Percentiles rank a stretch among this genome's conserved stretches.
Evolutionary conservation across 352 stramenopile species (phyloP).

Genomic region (Pythium periplocum): DNA sequence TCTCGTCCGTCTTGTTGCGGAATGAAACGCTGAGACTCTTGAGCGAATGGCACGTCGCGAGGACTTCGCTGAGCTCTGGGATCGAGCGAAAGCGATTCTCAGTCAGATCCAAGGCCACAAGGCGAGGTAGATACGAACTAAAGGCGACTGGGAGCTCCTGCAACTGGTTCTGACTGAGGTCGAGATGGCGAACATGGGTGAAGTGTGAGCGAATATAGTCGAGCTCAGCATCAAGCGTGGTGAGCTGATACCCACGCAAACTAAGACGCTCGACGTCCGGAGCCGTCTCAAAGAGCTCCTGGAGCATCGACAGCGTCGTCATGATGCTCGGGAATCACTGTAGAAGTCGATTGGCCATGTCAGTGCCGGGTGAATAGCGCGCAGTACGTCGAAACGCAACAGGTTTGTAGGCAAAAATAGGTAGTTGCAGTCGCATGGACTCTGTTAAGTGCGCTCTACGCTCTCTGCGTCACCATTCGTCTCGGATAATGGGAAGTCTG

Average conservation of each 20-base stretch:
- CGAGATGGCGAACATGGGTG: slow-evolving; percentile 37
- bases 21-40: slow-evolving; percentile 60
- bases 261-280: slow-evolving; percentile 37
- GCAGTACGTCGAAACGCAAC: no score
- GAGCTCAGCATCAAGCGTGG: slow-evolving; percentile 26
- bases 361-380: no score
- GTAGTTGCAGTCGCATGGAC: no score
- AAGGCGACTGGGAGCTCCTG: slow-evolving; percentile 33
- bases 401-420: no score
- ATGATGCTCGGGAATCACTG: neutral
- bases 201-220: slow-evolving; percentile 41
- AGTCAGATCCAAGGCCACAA: slow-evolving; percentile 59
- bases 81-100: slow-evolving; percentile 46
- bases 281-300: slow-evolving; percentile 28
- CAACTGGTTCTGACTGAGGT: slow-evolving; percentile 54
- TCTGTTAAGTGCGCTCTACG: no score
- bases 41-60: slow-evolving; percentile 39
- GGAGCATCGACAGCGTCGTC: neutral
- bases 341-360: no score
- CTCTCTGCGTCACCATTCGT: slow-evolving; percentile 46
- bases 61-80: slow-evolving; percentile 29
- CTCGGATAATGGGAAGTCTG: slow-evolving; percentile 66
- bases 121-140: slow-evolving; percentile 26
- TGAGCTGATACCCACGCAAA: slow-evolving; percentile 28
- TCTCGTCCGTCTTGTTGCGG: slow-evolving; percentile 36